Percentiles rank a stretch among this genome's conserved stretches.
Conservation (phyloP, 2,329 filamentous ascomycete genomes). For the Alternaria incomplexa region DNA sequence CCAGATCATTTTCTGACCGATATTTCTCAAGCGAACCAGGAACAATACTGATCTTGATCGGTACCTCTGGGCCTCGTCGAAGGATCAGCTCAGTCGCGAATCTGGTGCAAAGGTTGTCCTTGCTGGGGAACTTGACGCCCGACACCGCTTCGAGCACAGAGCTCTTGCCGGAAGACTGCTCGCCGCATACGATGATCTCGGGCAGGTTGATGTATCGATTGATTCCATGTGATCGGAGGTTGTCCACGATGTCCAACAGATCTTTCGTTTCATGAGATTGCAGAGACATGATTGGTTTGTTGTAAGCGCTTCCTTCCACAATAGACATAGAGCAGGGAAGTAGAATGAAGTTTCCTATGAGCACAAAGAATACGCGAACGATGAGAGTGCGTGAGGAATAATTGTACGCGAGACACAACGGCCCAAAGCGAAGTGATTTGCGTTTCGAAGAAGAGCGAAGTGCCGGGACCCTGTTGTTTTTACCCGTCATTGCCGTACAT, state of each 20-base stretch:
- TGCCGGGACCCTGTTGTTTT: too few relatives aligned
- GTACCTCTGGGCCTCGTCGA: constrained; percentile 46
- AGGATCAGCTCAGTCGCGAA: constrained; percentile 68
- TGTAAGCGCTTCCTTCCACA: neutral
- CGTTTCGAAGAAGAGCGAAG: too few relatives aligned
- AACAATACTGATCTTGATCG: constrained; percentile 53
- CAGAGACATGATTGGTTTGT: neutral
- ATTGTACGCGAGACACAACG: too few relatives aligned
- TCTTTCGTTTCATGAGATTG: neutral
- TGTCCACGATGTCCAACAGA: constrained; percentile 60
- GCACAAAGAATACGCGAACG: neutral
- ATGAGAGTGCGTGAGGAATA: too few relatives aligned
- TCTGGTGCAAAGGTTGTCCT: constrained; percentile 63
- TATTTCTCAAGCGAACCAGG: constrained; percentile 10
- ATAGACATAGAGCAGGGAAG: neutral
- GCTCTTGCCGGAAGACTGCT: constrained; percentile 35
- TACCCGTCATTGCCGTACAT: too few relatives aligned
- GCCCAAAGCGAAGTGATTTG: too few relatives aligned
- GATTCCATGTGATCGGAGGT: constrained; percentile 53
- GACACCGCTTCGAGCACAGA: constrained; percentile 49
- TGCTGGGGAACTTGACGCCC: constrained; percentile 63
- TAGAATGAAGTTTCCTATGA: neutral
- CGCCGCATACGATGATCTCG: constrained; percentile 45
- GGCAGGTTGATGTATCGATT: constrained; percentile 36
- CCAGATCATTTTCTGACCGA: neutral